Evolutionary conservation across 1,139 yeast genomes (phyloP).

Genomic region (Yamadazyma songkhlaensis): DNA sequence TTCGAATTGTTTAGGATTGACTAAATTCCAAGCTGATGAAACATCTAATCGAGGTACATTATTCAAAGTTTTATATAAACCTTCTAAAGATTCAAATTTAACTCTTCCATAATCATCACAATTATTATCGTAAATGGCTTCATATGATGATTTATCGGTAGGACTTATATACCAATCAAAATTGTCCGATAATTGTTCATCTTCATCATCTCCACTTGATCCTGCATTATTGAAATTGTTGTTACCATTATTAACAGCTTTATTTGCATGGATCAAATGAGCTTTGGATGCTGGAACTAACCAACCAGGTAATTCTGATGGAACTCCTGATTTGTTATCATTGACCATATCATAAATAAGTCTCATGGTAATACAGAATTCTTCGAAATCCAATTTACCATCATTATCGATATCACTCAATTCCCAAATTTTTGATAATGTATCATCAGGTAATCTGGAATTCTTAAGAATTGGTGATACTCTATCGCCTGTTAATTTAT

Average conservation of each 20-base stretch:
- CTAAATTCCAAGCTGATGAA: slow-evolving; percentile 93
- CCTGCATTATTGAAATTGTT: slow-evolving; percentile 40
- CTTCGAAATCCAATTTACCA: slow-evolving; percentile 91
- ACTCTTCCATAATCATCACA: slow-evolving; percentile 83
- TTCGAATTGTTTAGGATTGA: slow-evolving; percentile 83
- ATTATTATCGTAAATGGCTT: slow-evolving; percentile 70
- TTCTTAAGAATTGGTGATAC: slow-evolving; percentile 86
- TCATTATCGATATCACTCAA: slow-evolving; percentile 91
- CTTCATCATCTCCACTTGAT: slow-evolving; percentile 55
- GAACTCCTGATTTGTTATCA: slow-evolving; percentile 63
- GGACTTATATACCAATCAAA: slow-evolving; percentile 98
- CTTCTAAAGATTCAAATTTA: slow-evolving; percentile 66
- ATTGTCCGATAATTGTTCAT: slow-evolving; percentile 56
- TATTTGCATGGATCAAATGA: slow-evolving; percentile 77
- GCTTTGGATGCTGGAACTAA: slow-evolving; percentile 85
- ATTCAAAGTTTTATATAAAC: slow-evolving; percentile 63
- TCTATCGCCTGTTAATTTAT: slow-evolving; percentile 78
- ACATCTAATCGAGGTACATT: slow-evolving; percentile 83
- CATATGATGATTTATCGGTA: slow-evolving; percentile 74
- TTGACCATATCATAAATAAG: slow-evolving; percentile 87
- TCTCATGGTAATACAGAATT: slow-evolving; percentile 96
- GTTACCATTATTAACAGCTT: slow-evolving; percentile 48
- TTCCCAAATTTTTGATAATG: slow-evolving; percentile 85
- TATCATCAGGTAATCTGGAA: slow-evolving; percentile 73
- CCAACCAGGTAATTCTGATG: slow-evolving; percentile 81